Evolutionary conservation across 306 rosid species (phyloP), one percentile per base, ranked within the genome.

Genomic region (Cicer judaicum): DNA sequence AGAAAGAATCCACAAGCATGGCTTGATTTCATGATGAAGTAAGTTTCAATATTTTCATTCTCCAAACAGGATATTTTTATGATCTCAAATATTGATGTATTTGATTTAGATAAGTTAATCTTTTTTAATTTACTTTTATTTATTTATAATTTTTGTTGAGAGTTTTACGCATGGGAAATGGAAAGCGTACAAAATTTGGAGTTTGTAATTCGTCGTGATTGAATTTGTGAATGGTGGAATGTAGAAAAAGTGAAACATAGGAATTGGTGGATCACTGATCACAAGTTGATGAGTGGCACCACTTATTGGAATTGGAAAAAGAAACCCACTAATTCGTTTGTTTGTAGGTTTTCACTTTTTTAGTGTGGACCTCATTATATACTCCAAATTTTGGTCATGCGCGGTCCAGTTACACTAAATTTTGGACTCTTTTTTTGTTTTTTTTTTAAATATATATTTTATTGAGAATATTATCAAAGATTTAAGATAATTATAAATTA

Each of bases 21-120:
- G 98, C 83, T 93, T 43, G 96, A 93, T 82, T 93, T 93, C 87
- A 93, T 93, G 98, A 93, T 93, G 98, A 93, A 88, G 98, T 93
- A 77, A 88, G 87, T 75, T 40, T 8, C 43, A 3, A 24, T 24
- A 24, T 24, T 24, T 24, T 2, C 21, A 19, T 19, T 19, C 21
- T 19, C 21, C 21, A 19, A 19, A 19, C 21, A 19, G 1, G 21
- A 19, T 19, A 19, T 19, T 1, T 1, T 1, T 19, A 19, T 19
- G 21, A 19, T 19, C 1, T 0, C 1, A 19, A 19, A 24, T 2
- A 0, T 24, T 24, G 0, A 24, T 24, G 29, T 24, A 24, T 24
- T 24, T 24, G 29, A 24, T 24, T 24, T 24, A 24, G 1, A 24
- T 24, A 21, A 0, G 0, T 24, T 24, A 0, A 24, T 24, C 2